These are phyloP conservation scores for Castanea mollissima DNA, from an alignment of 306 rosid genomes.

Conservation along the genomic window DNA sequence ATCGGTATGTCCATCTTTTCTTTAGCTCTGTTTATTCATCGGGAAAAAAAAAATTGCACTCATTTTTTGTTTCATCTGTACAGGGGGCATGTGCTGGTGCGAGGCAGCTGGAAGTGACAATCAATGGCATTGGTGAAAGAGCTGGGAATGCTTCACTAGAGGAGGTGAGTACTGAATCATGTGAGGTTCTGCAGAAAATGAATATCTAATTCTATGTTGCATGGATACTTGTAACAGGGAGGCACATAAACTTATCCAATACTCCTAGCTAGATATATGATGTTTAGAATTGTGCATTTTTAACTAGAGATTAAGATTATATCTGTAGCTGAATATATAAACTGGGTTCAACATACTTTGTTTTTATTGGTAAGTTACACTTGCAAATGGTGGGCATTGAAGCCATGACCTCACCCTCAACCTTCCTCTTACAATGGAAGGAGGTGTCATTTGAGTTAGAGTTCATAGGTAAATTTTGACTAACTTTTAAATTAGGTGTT, in stretches of 20 bases:
- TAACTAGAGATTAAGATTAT: not conserved
- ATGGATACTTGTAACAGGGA: not conserved
- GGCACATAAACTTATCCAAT: not conserved
- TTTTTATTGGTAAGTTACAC: too few species aligned
- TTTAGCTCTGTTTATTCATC: not conserved
- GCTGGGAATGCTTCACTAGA: conserved; percentile 98
- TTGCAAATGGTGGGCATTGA: too few species aligned
- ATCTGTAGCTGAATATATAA: not conserved
- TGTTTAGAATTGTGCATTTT: not conserved
- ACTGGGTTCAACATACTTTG: not conserved
- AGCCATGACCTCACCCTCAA: too few species aligned
- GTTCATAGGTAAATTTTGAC: too few species aligned
- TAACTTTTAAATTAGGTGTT: too few species aligned
- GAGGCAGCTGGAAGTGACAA: conserved; percentile 93
- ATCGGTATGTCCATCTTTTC: conserved; percentile 44
- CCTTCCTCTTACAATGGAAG: too few species aligned
- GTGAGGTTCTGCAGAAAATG: not conserved
- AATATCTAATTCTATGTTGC: not conserved
- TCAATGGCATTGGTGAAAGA: conserved; percentile 99
- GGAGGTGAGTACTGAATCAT: conserved; percentile 55
- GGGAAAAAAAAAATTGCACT: not conserved
- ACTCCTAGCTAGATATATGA: not conserved
- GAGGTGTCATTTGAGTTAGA: too few species aligned
- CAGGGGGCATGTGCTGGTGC: conserved; percentile 98
- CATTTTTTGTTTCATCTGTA: conserved; percentile 24